These are phyloP conservation scores for Akanthomyces uredinophilus DNA, from an alignment of 2,329 filamentous ascomycete genomes.

Conservation along the genomic window DNA sequence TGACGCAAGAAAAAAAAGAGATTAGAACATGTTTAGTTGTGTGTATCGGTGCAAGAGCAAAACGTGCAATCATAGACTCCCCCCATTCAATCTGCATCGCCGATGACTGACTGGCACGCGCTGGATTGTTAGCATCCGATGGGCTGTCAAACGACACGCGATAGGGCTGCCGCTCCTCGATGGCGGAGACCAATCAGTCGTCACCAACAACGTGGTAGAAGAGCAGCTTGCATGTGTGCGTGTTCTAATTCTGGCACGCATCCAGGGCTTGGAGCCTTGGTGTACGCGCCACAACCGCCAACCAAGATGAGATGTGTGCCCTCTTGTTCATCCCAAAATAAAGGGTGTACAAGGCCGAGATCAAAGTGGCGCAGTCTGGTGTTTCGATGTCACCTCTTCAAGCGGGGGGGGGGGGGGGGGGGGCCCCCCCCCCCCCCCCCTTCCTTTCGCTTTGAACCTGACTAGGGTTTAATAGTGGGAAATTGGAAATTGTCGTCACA, in stretches of 20 bases:
- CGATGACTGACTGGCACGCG: neutral
- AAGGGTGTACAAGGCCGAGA: neutral
- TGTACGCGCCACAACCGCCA: slow-evolving; percentile 9
- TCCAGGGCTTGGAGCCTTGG: neutral
- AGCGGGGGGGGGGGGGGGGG: too few species aligned
- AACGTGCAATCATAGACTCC: neutral
- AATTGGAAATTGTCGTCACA: neutral
- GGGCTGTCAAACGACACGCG: neutral
- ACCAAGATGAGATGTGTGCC: neutral
- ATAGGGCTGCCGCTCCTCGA: neutral
- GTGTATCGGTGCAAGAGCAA: too few species aligned
- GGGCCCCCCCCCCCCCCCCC: neutral
- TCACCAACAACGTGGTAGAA: neutral
- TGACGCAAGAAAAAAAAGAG: neutral
- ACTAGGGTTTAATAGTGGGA: neutral
- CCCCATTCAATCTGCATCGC: neutral
- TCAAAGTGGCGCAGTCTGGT: slow-evolving; percentile 5
- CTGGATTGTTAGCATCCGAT: neutral
- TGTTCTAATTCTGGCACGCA: neutral
- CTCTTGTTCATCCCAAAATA: neutral
- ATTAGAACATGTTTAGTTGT: neutral
- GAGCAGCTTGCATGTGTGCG: neutral
- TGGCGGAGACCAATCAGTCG: neutral
- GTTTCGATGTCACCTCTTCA: neutral
- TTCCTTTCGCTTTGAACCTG: neutral